Conservation (phyloP, 2,329 filamentous ascomycete genomes). For the Mycosphaerella arachidis region DNA sequence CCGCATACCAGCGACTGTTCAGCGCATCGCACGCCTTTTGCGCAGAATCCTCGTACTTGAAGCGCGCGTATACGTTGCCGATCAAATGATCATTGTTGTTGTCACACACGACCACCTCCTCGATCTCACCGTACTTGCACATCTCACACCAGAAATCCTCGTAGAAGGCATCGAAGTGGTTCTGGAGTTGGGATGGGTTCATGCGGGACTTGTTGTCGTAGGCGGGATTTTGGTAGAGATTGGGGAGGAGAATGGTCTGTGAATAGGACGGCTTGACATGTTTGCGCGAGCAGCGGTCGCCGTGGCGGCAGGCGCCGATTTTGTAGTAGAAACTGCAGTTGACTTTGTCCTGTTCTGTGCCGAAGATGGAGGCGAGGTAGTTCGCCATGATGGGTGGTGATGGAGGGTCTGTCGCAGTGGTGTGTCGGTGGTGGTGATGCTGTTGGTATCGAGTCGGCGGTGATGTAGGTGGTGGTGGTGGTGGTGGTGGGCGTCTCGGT, state of each 20-base stretch:
- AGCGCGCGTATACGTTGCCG: slow-evolving; percentile 97
- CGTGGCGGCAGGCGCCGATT: slow-evolving; percentile 97
- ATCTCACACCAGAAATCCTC: slow-evolving; percentile 99
- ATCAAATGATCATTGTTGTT: slow-evolving; percentile 99
- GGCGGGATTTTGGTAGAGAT: slow-evolving; percentile 97
- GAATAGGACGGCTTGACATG: slow-evolving; percentile 98
- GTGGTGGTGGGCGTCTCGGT: neutral
- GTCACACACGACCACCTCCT: slow-evolving; percentile 97
- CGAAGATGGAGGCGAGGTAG: slow-evolving; percentile 90
- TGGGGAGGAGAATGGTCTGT: slow-evolving; percentile 95
- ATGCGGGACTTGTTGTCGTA: slow-evolving; percentile 80
- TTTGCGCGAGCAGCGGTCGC: slow-evolving; percentile 95
- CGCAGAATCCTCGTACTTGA: slow-evolving; percentile 98
- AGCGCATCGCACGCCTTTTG: slow-evolving; percentile 90
- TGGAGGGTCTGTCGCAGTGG: neutral
- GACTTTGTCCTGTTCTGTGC: slow-evolving; percentile 97
- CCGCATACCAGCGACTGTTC: slow-evolving; percentile 95
- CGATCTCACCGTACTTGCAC: slow-evolving; percentile 96
- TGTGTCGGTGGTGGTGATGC: neutral
- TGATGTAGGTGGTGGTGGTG: neutral
- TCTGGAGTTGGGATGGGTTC: slow-evolving; percentile 92
- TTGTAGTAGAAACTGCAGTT: slow-evolving; percentile 99
- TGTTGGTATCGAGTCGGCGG: neutral
- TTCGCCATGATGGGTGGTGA: slow-evolving; percentile 22
- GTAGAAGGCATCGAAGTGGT: slow-evolving; percentile 99